phyloP scores from a whole-genome alignment of 2,329 filamentous ascomycete species.

The Massarina eburnea region DNA sequence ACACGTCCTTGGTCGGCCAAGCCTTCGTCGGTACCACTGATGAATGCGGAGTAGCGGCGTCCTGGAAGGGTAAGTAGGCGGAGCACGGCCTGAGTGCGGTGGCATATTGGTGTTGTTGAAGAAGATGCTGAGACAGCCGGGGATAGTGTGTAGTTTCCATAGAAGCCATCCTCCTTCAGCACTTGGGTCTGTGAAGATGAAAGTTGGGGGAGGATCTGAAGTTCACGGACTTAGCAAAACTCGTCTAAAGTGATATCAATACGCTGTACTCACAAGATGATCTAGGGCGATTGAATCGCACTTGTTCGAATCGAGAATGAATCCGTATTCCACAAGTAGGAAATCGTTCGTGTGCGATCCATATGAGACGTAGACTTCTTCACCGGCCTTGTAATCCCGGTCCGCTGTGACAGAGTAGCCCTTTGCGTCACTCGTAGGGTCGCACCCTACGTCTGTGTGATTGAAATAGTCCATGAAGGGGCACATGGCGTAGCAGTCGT shows the following conservation, averaged over 20 bases:
- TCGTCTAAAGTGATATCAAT: too few relatives aligned
- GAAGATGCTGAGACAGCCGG: conserved; percentile 8
- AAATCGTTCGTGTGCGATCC: conserved; percentile 73
- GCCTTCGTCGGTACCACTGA: conserved; percentile 35
- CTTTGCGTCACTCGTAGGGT: conserved; percentile 52
- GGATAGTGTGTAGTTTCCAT: conserved; percentile 36
- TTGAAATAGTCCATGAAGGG: conserved; percentile 76
- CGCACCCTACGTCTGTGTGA: conserved; percentile 53
- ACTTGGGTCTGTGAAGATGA: conserved; percentile 30
- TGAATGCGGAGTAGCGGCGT: conserved; percentile 33
- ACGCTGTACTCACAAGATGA: conserved; percentile 21
- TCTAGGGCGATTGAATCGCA: conserved; percentile 48
- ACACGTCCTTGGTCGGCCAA: conserved; percentile 39
- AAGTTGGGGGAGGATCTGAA: conserved; percentile 41
- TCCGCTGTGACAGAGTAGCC: conserved; percentile 60
- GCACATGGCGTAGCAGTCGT: conserved; percentile 68
- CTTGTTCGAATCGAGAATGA: conserved; percentile 41
- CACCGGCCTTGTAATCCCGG: conserved; percentile 54
- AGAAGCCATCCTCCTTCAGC: conserved; percentile 47
- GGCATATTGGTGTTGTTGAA: conserved; percentile 39
- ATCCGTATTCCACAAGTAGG: conserved; percentile 67
- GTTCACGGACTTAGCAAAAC: too few relatives aligned
- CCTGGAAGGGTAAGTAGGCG: conserved; percentile 36
- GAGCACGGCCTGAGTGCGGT: conserved; percentile 50
- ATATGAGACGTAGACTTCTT: conserved; percentile 71